Evolutionary conservation across 2,329 filamentous ascomycete species (phyloP), one percentile per base, ranked within the genome.

Genomic region (Claviceps monticola): DNA sequence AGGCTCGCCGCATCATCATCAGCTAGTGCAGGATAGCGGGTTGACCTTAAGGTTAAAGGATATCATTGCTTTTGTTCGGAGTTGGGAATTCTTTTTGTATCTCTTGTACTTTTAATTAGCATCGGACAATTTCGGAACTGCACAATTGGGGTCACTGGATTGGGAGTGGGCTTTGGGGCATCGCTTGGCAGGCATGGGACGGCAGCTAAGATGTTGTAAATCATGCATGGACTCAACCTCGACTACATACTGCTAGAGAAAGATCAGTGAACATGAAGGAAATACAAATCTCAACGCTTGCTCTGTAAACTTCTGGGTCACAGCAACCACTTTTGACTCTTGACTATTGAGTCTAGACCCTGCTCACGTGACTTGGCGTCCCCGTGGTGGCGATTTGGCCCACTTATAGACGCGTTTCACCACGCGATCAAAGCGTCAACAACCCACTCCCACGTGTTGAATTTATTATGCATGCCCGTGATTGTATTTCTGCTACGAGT

Each of bases 1-100:
- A 78, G 65, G 60, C 67, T 37, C 72, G 74, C 59, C 77, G 76
- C 66, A 80, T 84, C 58, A 59, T 65, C 34, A 72, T 83, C 61
- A 65, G 70, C 62, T 80, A 72, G 9, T 26, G 16, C 8, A 5
- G 34, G 26, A 41, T 21, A 5, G 4, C 16, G 41, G 11, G 13
- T 19, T 23, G 21, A 37, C 13, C 26, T 38, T 13, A 19, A 19
- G 19, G 19, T 19, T 5, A 5, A n/a, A 13, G 42, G 5, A 42
- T 21, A 16, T 26, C n/a, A 29, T 21, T 23, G 19, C 14, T 38
- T 21, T n/a, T 9, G 2, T 11, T 46, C 9, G 17, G 37, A 36
- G 34, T 49, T 2, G 4, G 11, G 9, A 5, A n/a, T 14, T 21
- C 13, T 17, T 26, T 17, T 9, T 19, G 19, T 19, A 17, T 11